Conservation (phyloP, 371 early-diverging fungal genomes). For the Circinella minor region DNA sequence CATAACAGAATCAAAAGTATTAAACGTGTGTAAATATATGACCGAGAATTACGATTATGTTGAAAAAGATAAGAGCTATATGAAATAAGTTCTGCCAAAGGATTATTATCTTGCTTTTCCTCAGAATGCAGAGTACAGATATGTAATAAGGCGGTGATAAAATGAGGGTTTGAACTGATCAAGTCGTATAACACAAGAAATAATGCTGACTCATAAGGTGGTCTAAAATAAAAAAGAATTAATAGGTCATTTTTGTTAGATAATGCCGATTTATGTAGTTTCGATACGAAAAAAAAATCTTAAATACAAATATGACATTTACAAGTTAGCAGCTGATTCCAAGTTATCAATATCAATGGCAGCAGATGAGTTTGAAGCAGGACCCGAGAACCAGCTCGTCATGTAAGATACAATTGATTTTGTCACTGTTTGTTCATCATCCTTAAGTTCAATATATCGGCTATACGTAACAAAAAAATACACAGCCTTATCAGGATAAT, state of each 20-base stretch:
- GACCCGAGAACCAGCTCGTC: constrained; percentile 50
- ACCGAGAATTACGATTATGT: constrained; percentile 51
- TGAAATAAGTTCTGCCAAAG: constrained; percentile 43
- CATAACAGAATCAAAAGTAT: constrained; percentile 42
- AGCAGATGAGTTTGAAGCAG: constrained; percentile 18
- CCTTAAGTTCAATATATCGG: constrained; percentile 47
- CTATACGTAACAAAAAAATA: constrained; percentile 17
- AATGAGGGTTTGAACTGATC: constrained; percentile 43
- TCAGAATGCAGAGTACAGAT: constrained; percentile 14
- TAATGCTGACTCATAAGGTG: constrained; percentile 44
- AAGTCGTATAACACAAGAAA: constrained; percentile 55
- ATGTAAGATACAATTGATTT: constrained; percentile 52
- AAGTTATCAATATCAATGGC: constrained; percentile 37
- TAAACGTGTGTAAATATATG: constrained; percentile 50
- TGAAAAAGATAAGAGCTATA: constrained; percentile 56
- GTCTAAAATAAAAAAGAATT: constrained; percentile 25
- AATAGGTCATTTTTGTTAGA: too few species aligned
- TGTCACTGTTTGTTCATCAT: constrained; percentile 53
- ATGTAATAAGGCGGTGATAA: constrained; percentile 16
- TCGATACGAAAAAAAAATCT: not conserved
- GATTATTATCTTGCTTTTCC: constrained; percentile 21
- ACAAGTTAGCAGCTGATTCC: constrained; percentile 45
- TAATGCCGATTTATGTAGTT: too few species aligned
- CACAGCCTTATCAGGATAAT: not conserved
- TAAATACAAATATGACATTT: constrained; percentile 15